These are phyloP conservation scores for Middelhovenomyces tepae DNA, from an alignment of 805 yeast species.

Conservation along the genomic window DNA sequence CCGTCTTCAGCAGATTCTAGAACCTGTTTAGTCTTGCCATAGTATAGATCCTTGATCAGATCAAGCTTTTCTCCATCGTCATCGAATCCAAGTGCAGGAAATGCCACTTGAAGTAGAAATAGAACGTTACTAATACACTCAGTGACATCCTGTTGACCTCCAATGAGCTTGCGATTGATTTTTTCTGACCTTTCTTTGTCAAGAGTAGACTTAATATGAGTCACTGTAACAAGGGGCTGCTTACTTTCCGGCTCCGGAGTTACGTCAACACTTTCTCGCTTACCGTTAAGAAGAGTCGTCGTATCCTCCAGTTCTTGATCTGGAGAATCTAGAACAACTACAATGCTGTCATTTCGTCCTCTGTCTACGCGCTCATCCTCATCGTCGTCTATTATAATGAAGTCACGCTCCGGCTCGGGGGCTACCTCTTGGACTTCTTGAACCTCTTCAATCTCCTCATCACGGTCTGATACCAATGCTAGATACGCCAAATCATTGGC, in stretches of 20 bases:
- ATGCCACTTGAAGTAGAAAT: constrained; percentile 82
- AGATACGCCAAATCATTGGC: constrained; percentile 76
- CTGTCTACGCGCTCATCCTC: constrained; percentile 3
- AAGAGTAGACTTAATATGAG: no score
- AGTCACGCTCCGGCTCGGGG: no score
- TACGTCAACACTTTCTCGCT: no score
- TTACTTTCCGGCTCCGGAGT: no score
- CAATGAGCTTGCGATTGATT: constrained; percentile 42
- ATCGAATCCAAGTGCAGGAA: constrained; percentile 57
- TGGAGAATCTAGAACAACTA: not conserved
- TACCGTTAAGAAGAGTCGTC: no score
- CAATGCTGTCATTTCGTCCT: constrained; percentile 3
- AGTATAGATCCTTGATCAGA: constrained; percentile 68
- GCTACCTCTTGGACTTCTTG: no score
- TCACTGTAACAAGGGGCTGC: no score
- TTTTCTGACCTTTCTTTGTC: no score
- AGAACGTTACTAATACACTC: constrained; percentile 94
- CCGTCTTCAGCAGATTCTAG: constrained; percentile 33
- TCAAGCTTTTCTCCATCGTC: constrained; percentile 75
- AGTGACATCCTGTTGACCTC: constrained; percentile 95
- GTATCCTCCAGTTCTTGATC: constrained; percentile 1
- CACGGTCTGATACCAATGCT: constrained; percentile 46
- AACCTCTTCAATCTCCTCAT: constrained; percentile 21
- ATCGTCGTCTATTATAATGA: constrained; percentile 12
- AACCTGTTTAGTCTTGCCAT: constrained; percentile 76